These are phyloP conservation scores for Atkinsonella hypoxylon DNA, from an alignment of 2,329 filamentous ascomycete species.

Conservation along the genomic window DNA sequence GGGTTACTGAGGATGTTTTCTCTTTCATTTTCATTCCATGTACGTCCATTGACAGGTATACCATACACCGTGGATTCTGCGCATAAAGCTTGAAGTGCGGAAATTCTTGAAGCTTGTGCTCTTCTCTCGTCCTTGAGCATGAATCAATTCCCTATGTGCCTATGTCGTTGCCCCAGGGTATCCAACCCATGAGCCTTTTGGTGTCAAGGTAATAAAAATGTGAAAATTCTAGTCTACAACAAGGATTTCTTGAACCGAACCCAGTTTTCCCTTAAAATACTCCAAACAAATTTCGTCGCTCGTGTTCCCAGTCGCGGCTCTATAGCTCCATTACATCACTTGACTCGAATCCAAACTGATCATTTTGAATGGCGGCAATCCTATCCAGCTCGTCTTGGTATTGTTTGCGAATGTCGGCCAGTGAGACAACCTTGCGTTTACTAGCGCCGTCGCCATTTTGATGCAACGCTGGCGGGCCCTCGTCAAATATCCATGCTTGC, in stretches of 20 bases:
- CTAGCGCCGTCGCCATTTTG: constrained; percentile 14
- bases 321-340: constrained; percentile 42
- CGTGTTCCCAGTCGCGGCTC: not conserved
- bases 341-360: constrained; percentile 67
- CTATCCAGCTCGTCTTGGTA: constrained; percentile 87
- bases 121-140: constrained; percentile 13
- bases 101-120: not conserved
- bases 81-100: not conserved
- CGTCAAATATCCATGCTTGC: constrained; percentile 65
- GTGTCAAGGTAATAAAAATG: not conserved
- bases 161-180: constrained; percentile 14
- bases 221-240: not conserved
- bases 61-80: not conserved
- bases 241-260: not conserved
- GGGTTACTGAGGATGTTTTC: constrained; percentile 10
- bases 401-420: constrained; percentile 76
- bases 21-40: not conserved
- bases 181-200: constrained; percentile 13
- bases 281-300: not conserved
- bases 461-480: constrained; percentile 14
- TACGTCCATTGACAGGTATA: not conserved
- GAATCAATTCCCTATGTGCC: constrained; percentile 1
- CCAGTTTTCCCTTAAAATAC: not conserved
- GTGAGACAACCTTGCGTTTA: constrained; percentile 68
- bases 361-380: constrained; percentile 75